These are phyloP conservation scores for Boechera stricta DNA, from an alignment of 345 rosid species.

Conservation along the genomic window DNA sequence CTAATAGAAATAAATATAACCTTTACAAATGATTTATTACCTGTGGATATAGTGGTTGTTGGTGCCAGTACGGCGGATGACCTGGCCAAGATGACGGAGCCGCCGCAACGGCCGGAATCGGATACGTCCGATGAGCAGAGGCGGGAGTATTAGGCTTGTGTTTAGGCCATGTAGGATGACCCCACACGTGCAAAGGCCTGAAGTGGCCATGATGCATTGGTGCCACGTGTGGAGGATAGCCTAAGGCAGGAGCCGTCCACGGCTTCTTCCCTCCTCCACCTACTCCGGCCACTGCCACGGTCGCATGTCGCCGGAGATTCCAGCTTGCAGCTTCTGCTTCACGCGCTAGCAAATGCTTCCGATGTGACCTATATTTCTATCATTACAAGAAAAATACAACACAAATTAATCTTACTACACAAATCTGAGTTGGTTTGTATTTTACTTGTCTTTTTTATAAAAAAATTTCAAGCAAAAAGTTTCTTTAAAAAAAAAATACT, in stretches of 20 bases:
- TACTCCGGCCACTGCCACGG: constrained; percentile 48
- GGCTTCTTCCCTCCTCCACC: constrained; percentile 56
- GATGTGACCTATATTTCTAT: constrained; percentile 90
- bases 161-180: constrained; percentile 95
- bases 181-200: constrained; percentile 92
- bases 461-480: background rate
- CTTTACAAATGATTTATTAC: constrained; percentile 11
- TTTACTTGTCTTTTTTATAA: background rate
- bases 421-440: background rate
- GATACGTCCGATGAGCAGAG: constrained; percentile 47
- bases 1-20: background rate
- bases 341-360: constrained; percentile 80
- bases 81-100: constrained; percentile 53
- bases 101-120: constrained; percentile 47
- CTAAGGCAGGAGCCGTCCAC: constrained; percentile 72
- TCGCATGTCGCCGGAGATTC: constrained; percentile 72
- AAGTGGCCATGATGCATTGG: constrained; percentile 55
- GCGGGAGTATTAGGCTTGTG: constrained; percentile 50
- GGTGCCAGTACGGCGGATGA: constrained; percentile 68
- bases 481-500: background rate
- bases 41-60: constrained; percentile 46
- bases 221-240: constrained; percentile 68
- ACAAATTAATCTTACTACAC: background rate
- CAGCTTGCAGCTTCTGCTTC: constrained; percentile 88
- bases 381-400: constrained; percentile 18